Evolutionary conservation across 164 flowering plant species (phyloP).

Genomic region (Tetracentron sinense): DNA sequence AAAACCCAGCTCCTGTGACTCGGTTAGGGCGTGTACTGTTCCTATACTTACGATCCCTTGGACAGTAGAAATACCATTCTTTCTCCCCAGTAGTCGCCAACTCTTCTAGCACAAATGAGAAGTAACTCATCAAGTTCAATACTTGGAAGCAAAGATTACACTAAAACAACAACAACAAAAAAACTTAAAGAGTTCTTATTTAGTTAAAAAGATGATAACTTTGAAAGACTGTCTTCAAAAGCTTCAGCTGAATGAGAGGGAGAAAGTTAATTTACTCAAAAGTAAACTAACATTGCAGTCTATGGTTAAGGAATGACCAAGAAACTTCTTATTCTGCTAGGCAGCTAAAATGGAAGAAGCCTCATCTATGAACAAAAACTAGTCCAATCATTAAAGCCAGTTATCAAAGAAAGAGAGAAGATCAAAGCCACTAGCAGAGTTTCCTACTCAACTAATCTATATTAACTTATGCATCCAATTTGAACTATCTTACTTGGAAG

Average conservation of each 20-base stretch:
- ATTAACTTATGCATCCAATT: conserved; percentile 1
- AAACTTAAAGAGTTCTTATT: not conserved
- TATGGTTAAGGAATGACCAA: too few species aligned
- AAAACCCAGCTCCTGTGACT: conserved; percentile 90
- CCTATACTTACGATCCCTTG: conserved; percentile 88
- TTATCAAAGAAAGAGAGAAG: conserved; percentile 3
- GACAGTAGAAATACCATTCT: conserved; percentile 97
- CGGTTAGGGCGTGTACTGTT: conserved; percentile 91
- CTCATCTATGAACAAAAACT: not conserved
- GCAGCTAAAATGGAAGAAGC: not conserved
- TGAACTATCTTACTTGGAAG: conserved; percentile 59
- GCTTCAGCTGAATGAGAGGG: not conserved
- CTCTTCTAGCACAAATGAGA: conserved; percentile 32
- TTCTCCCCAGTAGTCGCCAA: conserved; percentile 80
- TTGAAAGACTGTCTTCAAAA: not conserved
- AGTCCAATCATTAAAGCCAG: not conserved
- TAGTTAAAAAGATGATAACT: not conserved
- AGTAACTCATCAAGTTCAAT: conserved; percentile 3
- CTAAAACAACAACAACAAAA: conserved; percentile 4
- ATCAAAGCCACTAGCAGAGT: not conserved
- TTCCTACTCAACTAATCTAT: not conserved
- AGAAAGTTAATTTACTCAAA: not conserved
- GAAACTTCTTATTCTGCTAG: too few species aligned
- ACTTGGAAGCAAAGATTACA: not conserved
- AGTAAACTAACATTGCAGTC: too few species aligned